phyloP scores from a whole-genome alignment of 192 early-diverging fungal genomes.

The Coemansia guatemalensis region DNA sequence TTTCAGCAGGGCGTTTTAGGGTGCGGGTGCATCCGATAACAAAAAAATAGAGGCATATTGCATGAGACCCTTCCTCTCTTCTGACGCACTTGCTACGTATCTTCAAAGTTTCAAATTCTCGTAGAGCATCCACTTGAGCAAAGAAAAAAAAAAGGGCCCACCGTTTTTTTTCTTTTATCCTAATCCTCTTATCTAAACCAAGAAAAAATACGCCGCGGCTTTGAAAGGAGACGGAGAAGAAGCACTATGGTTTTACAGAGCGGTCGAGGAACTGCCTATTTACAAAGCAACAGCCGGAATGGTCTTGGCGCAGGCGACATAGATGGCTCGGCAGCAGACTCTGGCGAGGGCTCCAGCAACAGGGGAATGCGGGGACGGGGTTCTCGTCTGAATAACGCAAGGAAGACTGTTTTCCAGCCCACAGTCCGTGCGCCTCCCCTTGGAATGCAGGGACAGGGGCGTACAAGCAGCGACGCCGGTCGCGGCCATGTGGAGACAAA shows the following conservation, averaged over 20 bases:
- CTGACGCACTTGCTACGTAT: neutral
- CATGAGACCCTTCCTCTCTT: neutral
- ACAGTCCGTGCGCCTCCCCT: conserved; percentile 36
- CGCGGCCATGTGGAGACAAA: neutral
- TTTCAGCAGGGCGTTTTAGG: neutral
- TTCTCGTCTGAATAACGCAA: conserved; percentile 8
- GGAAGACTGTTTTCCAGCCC: conserved; percentile 38
- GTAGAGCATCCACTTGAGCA: neutral
- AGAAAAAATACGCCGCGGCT: neutral
- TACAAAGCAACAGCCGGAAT: conserved; percentile 1
- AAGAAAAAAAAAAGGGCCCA: neutral
- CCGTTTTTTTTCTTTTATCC: neutral
- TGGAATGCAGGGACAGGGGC: conserved; percentile 9
- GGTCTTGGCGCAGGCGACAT: neutral
- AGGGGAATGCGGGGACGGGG: conserved; percentile 15
- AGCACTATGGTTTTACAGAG: neutral
- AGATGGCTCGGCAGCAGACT: conserved; percentile 5
- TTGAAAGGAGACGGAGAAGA: neutral
- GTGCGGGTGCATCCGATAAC: neutral
- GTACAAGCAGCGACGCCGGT: neutral
- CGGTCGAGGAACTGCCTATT: neutral
- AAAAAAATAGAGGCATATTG: neutral
- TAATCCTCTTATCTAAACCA: neutral
- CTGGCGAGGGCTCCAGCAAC: conserved; percentile 1
- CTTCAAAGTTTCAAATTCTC: neutral